Evolutionary conservation across 352 stramenopile species (phyloP), one percentile per base, ranked within the genome.

Genomic region (Phytophthora palmivora): DNA sequence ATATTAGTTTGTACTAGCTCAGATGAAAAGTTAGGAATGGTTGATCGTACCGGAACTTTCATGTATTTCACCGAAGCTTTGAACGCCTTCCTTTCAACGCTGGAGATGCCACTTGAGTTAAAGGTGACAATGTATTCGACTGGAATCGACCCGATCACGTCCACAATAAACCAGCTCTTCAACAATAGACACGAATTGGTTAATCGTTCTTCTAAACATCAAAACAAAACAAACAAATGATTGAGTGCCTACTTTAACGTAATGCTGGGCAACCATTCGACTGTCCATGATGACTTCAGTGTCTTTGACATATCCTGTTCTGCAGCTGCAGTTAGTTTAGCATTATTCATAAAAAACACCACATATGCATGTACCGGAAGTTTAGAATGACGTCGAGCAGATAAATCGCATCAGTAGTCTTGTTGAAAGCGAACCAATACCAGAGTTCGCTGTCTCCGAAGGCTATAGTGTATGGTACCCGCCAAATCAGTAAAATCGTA

Each of bases 21-120:
- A 28, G 24, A 28, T n/a, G n/a, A n/a, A n/a, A n/a, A n/a, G 47
- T 48, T 61, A 6, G 5, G 16, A 30, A n/a, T 52, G 14, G 21
- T 38, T 33, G 8, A 49, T 6, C 70, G 39, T 69, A 88, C 79
- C 26, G 73, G 79, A 5, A 88, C 62, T 69, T 86, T 88, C 34
- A 88, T 28, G 53, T 88, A 88, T 58, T 88, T 88, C 36, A 86
- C 63, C 3, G 76, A 86, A 7, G 79, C 76, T 51, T 86, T 88
- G 61, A 88, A 80, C 1, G 79, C 79, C 44, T 86, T 85, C 34
- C 79, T 71, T 58, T 86, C 79, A 42, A 86, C 72, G 12, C 78
- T 62, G 0, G 73, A 80, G 22, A 86, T 73, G 2, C 76, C 76
- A 3, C 55, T 73, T 2, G 62, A 44, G 10, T 68, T 70, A 1